Conservation (phyloP, 768 basidiomycete species). For the Tulasnella sp. region DNA sequence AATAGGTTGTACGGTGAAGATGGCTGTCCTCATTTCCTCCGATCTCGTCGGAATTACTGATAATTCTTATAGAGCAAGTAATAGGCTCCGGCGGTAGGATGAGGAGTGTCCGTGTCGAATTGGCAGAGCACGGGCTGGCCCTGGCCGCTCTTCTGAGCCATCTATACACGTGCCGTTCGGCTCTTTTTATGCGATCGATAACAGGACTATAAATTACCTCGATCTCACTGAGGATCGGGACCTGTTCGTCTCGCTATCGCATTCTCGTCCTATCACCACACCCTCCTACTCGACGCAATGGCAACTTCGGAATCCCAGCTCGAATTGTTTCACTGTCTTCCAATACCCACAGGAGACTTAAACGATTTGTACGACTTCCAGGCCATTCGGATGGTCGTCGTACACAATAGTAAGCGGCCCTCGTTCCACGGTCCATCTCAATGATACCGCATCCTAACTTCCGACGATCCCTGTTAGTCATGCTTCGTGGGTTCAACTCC, state of each 20-base stretch:
- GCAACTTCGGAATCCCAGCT: neutral
- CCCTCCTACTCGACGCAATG: neutral
- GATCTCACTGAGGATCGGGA: constrained; percentile 34
- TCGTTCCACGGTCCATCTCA: neutral
- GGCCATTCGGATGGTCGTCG: constrained; percentile 10
- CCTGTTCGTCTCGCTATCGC: neutral
- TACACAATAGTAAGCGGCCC: constrained; percentile 11
- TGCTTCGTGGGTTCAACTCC: constrained; percentile 17
- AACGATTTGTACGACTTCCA: constrained; percentile 6
- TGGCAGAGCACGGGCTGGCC: neutral
- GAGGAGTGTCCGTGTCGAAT: neutral
- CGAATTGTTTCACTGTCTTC: neutral
- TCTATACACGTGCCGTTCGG: too few species aligned
- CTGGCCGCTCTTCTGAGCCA: too few species aligned
- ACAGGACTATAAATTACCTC: constrained; percentile 33
- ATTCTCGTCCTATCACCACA: too few species aligned
- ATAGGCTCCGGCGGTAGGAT: neutral
- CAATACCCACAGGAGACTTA: constrained; percentile 1
- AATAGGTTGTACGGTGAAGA: neutral
- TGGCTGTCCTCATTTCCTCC: neutral
- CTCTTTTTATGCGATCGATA: constrained; percentile 28
- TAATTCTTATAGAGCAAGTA: neutral
- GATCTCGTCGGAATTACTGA: neutral
- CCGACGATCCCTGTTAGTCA: neutral
- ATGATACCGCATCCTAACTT: neutral